Conservation (phyloP, 2,329 filamentous ascomycete genomes). For the Metarhizium brunneum region DNA sequence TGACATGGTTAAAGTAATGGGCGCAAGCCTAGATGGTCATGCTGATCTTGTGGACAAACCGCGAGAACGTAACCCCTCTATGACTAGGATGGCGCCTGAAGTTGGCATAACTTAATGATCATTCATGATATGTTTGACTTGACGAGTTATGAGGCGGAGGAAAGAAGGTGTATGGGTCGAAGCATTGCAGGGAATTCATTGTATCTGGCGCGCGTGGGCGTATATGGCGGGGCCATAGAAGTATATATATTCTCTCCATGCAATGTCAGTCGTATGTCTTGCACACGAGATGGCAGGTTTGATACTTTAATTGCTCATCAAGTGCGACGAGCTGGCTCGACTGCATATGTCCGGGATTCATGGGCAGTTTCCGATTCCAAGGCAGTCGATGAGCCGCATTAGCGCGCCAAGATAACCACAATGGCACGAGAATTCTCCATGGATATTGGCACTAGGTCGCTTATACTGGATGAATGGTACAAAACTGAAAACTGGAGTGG, state of each 20-base stretch:
- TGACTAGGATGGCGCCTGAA: constrained; percentile 13
- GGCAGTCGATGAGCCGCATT: background rate
- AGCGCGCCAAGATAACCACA: too few species aligned
- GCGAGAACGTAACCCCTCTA: constrained; percentile 2
- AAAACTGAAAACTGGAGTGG: too few species aligned
- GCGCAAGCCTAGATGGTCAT: constrained; percentile 46
- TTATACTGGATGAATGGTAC: too few species aligned
- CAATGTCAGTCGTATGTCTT: background rate
- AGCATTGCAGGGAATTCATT: background rate
- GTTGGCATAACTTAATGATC: constrained; percentile 11
- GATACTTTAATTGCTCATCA: background rate
- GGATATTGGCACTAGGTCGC: too few species aligned
- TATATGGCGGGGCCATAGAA: background rate
- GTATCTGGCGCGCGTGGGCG: background rate
- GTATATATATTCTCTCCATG: background rate
- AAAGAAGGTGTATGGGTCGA: background rate
- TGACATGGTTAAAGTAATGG: constrained; percentile 50
- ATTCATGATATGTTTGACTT: background rate
- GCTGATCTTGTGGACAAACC: constrained; percentile 48
- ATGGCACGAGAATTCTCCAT: too few species aligned
- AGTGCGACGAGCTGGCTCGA: too few species aligned
- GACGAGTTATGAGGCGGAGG: too few species aligned
- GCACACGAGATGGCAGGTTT: background rate
- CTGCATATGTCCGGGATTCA: too few species aligned
- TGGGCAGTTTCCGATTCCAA: background rate